Evolutionary conservation across 441 rosid genomes (phyloP).

Genomic region (Mallotus repandus): DNA sequence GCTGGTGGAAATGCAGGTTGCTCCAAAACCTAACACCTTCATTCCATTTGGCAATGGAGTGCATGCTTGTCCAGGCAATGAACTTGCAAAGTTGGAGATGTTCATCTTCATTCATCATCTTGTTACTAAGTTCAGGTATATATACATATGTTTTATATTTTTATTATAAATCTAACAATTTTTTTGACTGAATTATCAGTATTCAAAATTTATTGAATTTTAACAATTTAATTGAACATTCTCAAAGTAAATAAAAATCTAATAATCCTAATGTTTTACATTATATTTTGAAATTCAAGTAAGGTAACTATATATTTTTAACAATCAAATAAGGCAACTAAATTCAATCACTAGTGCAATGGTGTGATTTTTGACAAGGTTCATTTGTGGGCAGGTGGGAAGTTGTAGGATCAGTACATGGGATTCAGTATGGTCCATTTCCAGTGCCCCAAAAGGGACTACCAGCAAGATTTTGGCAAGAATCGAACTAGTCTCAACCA

Average conservation of each 20-base stretch:
- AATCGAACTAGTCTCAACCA: not conserved
- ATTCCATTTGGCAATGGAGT: slow-evolving; percentile 92
- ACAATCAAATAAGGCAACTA: not conserved
- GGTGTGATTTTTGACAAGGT: slow-evolving; percentile 10
- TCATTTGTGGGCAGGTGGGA: slow-evolving; percentile 61
- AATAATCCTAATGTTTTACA: too few species aligned
- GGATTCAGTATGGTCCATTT: slow-evolving; percentile 83
- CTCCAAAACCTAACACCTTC: slow-evolving; percentile 76
- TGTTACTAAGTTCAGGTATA: slow-evolving; percentile 63
- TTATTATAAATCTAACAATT: too few species aligned
- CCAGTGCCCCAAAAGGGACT: slow-evolving; percentile 81
- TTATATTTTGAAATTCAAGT: too few species aligned
- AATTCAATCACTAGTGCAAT: not conserved
- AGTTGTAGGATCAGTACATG: slow-evolving; percentile 54
- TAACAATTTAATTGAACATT: too few species aligned
- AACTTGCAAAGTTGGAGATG: slow-evolving; percentile 88
- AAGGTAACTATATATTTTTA: too few species aligned
- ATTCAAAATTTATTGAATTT: too few species aligned
- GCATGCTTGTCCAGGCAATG: slow-evolving; percentile 91
- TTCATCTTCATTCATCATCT: slow-evolving; percentile 75
- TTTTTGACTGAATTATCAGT: too few species aligned
- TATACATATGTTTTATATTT: too few species aligned
- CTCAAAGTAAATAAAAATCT: too few species aligned
- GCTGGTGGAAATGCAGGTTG: slow-evolving; percentile 41
- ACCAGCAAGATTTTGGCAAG: slow-evolving; percentile 65